Conservation (phyloP, 345 rosid genomes). For the Ricinus communis region DNA sequence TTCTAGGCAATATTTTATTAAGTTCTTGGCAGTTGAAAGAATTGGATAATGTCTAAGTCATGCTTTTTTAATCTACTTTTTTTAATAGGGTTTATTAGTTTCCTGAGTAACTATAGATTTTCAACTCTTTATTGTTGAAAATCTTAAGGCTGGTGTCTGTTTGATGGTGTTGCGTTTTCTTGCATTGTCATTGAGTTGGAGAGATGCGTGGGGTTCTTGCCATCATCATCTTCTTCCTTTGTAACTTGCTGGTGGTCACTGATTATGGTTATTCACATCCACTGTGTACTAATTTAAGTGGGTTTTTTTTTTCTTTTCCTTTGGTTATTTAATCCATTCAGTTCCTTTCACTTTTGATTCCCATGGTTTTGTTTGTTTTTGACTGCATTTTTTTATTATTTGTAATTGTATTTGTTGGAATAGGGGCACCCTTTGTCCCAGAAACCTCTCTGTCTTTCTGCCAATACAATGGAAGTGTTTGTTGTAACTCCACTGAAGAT, state of each 20-base stretch:
- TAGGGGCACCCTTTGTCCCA: constrained; percentile 68
- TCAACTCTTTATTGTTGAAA: too few relatives aligned
- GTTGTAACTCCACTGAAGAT: constrained; percentile 80
- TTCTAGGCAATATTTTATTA: too few relatives aligned
- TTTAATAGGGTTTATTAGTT: too few relatives aligned
- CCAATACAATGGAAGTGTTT: constrained; percentile 68
- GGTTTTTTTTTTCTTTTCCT: constrained; percentile 22
- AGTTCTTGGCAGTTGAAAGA: too few relatives aligned
- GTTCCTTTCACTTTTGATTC: too few relatives aligned
- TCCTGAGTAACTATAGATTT: too few relatives aligned
- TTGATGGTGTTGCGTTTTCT: too few relatives aligned
- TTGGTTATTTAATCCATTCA: background rate
- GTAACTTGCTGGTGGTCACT: constrained; percentile 40
- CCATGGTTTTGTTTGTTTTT: constrained; percentile 5
- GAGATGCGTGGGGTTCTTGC: constrained; percentile 41
- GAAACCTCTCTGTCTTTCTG: constrained; percentile 66
- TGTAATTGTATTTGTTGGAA: constrained; percentile 5
- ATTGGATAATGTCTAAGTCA: too few relatives aligned
- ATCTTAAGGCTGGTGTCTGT: background rate
- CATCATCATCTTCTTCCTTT: constrained; percentile 32
- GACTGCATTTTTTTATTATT: background rate
- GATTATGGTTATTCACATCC: constrained; percentile 46
- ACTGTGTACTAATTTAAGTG: constrained; percentile 62
- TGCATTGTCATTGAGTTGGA: constrained; percentile 15
- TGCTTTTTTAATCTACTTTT: too few relatives aligned